Base-by-base conservation (phyloP, 2,329 filamentous ascomycete genomes). In the Ophiocordyceps robertsii region DNA sequence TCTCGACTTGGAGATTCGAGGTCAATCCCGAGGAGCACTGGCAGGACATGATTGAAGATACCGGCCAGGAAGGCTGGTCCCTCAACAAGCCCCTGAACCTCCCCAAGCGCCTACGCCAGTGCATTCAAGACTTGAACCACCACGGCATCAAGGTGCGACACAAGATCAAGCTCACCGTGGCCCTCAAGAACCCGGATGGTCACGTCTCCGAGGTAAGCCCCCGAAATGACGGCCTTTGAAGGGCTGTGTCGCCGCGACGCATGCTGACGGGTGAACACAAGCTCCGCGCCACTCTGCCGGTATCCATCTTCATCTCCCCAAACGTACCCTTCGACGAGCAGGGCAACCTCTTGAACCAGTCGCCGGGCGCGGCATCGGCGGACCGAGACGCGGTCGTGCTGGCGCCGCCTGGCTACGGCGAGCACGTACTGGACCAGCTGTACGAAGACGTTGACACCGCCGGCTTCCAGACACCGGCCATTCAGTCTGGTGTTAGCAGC, bases 261-360 rank as follows among this genome's bases (percentile, higher is more conserved):
- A 39, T 41, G 37, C 39, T 27, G 24, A 27, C 24, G 24, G 24
- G 24, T 9, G 9, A 27, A 27, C 24, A 6, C 44, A 17, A 84
- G 79, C 76, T 95, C 41, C 82, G 90, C 41, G 90, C 90, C 38
- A 92, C 88, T 36, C 76, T 96, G 29, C 89, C 92, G 2, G 76
- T 96, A 14, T 87, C 87, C 43, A 81, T 98, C 33, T 95, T 95
- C 64, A 95, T 96, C 51, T 98, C 92, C 6, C 90, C 92, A 1
- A 92, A 92, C 56, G 79, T 95, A 53, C 83, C 87, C 0, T 76
- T 95, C 32, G 86, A 92, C 53, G 87, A 94, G 41, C 77, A 90
- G 46, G 92, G 94, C 52, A 82, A 84, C 53, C 72, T 96, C 2
- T 68, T 85, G 42, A 70, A 73, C 42, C 73, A 78, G 54, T 67